Conservation (phyloP, 202 grass and related monocot genomes). For the Zizania palustris region DNA sequence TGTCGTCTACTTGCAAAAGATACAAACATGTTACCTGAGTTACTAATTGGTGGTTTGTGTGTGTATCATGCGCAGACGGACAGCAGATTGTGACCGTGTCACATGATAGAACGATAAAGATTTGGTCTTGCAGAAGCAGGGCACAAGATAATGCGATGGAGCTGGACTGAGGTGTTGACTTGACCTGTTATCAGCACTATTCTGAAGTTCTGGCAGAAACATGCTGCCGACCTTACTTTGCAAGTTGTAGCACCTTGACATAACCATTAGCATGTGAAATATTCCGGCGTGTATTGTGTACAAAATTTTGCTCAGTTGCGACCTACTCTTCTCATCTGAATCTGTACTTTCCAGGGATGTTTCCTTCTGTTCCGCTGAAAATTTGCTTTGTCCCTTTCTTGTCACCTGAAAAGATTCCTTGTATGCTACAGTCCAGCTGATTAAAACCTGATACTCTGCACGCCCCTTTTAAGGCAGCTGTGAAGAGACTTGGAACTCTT, state of each 20-base stretch:
- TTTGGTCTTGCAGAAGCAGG: conserved; percentile 72
- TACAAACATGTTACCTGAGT: conserved; percentile 2
- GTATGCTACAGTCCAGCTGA: no score
- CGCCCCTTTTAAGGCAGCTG: no score
- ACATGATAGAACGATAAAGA: conserved; percentile 92
- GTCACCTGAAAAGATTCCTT: no score
- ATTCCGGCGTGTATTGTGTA: background rate
- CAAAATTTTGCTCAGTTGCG: no score
- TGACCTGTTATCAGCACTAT: background rate
- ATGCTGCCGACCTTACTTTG: background rate
- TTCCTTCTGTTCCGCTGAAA: no score
- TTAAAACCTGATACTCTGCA: no score
- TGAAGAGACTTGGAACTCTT: no score
- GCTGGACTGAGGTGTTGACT: conserved; percentile 54
- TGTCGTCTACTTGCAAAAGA: background rate
- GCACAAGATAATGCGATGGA: conserved; percentile 75
- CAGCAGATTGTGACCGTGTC: conserved; percentile 91
- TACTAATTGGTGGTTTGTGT: conserved; percentile 21
- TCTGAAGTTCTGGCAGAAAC: background rate
- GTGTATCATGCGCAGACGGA: conserved; percentile 65
- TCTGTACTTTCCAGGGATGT: no score
- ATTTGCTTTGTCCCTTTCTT: no score
- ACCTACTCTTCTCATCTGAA: no score
- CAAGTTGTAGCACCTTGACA: conserved; percentile 2
- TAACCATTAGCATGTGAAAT: conserved; percentile 37